phyloP scores from a whole-genome alignment of 2,329 filamentous ascomycete species.

The Raffaelea deltoideospora region DNA sequence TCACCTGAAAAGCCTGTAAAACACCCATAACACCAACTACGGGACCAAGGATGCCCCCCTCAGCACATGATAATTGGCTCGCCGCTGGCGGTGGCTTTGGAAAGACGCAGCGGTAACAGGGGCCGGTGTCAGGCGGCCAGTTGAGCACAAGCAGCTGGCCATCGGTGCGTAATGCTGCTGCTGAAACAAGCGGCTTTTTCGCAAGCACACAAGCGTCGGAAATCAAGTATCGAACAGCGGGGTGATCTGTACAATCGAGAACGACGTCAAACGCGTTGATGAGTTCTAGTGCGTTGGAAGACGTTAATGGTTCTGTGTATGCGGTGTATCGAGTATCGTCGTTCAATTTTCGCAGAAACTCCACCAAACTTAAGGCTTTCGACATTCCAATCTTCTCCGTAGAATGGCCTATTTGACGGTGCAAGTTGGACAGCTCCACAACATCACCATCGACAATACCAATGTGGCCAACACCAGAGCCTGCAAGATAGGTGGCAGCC shows the following conservation, averaged over 20 bases:
- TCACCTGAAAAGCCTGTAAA: conserved; percentile 74
- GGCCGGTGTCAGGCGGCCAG: conserved; percentile 59
- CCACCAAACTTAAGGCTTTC: conserved; percentile 67
- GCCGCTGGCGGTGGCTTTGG: conserved; percentile 73
- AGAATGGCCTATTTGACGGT: conserved; percentile 76
- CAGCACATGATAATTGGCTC: conserved; percentile 72
- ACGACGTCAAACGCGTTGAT: conserved; percentile 65
- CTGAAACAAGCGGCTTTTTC: conserved; percentile 68
- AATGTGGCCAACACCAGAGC: conserved; percentile 69
- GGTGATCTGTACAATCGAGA: conserved; percentile 91
- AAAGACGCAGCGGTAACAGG: conserved; percentile 91
- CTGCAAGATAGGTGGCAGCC: conserved; percentile 81
- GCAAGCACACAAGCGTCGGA: conserved; percentile 78
- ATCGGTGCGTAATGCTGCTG: conserved; percentile 75
- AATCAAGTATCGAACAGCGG: conserved; percentile 79
- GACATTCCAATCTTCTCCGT: conserved; percentile 53
- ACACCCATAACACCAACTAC: conserved; percentile 91
- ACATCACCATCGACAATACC: conserved; percentile 78
- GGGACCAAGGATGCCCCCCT: conserved; percentile 83
- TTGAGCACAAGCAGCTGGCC: conserved; percentile 86
- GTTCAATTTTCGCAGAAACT: conserved; percentile 50
- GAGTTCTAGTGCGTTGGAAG: conserved; percentile 51
- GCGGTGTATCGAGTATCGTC: conserved; percentile 50
- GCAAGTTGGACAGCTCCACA: conserved; percentile 82
- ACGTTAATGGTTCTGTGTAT: conserved; percentile 49